Conservation (phyloP, 345 rosid species). For the Eucalyptus curtisii region DNA sequence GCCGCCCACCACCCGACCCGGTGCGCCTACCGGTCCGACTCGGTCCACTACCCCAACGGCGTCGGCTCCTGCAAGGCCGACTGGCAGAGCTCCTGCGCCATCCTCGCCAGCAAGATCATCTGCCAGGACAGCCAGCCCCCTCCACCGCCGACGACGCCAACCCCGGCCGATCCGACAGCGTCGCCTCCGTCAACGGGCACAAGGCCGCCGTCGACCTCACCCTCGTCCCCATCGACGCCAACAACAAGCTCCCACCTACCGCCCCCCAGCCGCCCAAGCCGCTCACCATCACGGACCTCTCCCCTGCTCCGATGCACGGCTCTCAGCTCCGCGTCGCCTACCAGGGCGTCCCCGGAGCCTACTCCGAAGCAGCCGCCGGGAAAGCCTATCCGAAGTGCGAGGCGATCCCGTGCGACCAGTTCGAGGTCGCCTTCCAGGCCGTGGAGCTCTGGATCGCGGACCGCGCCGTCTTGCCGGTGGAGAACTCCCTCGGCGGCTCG, state of each 20-base stretch:
- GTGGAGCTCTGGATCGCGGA: slow-evolving; percentile 99
- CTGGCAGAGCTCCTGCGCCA: slow-evolving; percentile 86
- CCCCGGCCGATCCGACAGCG: slow-evolving; percentile 14
- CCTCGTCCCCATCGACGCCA: slow-evolving; percentile 35
- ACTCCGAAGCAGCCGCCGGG: slow-evolving; percentile 97
- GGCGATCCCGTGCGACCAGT: slow-evolving; percentile 95
- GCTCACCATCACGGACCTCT: slow-evolving; percentile 58
- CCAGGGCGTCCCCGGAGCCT: slow-evolving; percentile 98
- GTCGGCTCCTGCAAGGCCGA: slow-evolving; percentile 35
- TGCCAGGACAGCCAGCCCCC: slow-evolving; percentile 22
- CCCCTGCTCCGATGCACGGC: slow-evolving; percentile 93
- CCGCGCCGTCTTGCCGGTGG: slow-evolving; percentile 89
- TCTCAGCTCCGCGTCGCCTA: slow-evolving; percentile 83
- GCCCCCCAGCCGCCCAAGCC: slow-evolving; percentile 28
- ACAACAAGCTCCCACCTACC: slow-evolving; percentile 1
- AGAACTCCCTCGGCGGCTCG: slow-evolving; percentile 93
- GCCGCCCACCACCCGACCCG: not conserved
- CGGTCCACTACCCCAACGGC: slow-evolving; percentile 33
- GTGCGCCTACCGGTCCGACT: slow-evolving; percentile 35
- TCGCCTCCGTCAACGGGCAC: slow-evolving; percentile 58
- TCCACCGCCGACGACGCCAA: not conserved
- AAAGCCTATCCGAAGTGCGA: slow-evolving; percentile 93
- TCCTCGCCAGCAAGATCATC: slow-evolving; percentile 48
- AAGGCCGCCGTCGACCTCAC: slow-evolving; percentile 35
- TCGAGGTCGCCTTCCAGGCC: slow-evolving; percentile 94